These are phyloP conservation scores for Sporothrix inflata DNA, from an alignment of 2,329 filamentous ascomycete genomes.

Conservation along the genomic window DNA sequence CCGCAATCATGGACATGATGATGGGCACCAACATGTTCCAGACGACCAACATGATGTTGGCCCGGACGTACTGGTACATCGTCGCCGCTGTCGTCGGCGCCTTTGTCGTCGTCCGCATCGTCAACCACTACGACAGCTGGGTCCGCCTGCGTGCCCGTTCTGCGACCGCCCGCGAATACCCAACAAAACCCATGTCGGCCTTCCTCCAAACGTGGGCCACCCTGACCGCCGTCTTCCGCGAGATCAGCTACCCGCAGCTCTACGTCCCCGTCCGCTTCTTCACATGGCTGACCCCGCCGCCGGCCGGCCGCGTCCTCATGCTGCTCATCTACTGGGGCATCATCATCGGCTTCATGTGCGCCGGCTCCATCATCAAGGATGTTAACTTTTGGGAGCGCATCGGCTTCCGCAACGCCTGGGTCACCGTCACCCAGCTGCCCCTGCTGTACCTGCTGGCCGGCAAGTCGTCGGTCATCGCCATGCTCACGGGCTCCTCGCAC, in stretches of 20 bases:
- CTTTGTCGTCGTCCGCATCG: conserved; percentile 46
- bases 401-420: conserved; percentile 69
- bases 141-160: conserved; percentile 49
- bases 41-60: conserved; percentile 54
- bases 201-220: conserved; percentile 61
- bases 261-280: conserved; percentile 52
- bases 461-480: conserved; percentile 62
- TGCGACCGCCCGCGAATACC: conserved; percentile 50
- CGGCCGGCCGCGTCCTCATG: conserved; percentile 58
- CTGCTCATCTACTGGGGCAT: conserved; percentile 62
- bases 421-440: conserved; percentile 66
- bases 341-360: conserved; percentile 60
- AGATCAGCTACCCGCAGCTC: conserved; percentile 59
- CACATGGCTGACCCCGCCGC: conserved; percentile 61
- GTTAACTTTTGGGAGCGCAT: conserved; percentile 65
- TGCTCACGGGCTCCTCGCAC: conserved; percentile 65
- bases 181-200: conserved; percentile 54
- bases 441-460: conserved; percentile 65
- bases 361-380: conserved; percentile 54
- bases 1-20: conserved; percentile 36
- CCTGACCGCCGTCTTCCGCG: conserved; percentile 59
- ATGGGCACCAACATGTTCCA: conserved; percentile 48
- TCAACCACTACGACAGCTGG: conserved; percentile 49
- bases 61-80: conserved; percentile 63
- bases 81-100: conserved; percentile 53